Percentiles rank a stretch among this genome's conserved stretches.
These are phyloP conservation scores for Arctostaphylos glauca DNA, from an alignment of 148 eudicot species.

Conservation along the genomic window DNA sequence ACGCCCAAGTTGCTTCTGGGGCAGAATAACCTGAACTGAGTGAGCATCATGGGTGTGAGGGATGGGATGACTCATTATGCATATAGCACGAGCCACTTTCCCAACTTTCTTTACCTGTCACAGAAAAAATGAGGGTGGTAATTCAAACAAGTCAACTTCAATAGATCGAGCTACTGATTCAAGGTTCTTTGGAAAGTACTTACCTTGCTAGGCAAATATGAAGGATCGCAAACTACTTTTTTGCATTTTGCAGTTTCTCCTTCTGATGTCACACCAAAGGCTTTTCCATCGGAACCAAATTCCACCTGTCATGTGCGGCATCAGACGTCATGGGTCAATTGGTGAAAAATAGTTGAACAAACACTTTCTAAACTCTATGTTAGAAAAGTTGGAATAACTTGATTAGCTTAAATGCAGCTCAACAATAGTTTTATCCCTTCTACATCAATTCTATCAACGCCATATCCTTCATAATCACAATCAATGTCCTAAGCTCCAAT, in stretches of 20 bases:
- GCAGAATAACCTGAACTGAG: slow-evolving; percentile 89
- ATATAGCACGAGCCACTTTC: slow-evolving; percentile 89
- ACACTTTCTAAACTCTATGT: background rate
- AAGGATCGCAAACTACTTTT: slow-evolving; percentile 93
- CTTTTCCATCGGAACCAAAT: slow-evolving; percentile 70
- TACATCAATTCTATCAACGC: background rate
- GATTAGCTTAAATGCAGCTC: slow-evolving; percentile 1
- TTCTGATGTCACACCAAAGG: slow-evolving; percentile 81
- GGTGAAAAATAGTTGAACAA: slow-evolving; percentile 16
- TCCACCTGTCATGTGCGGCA: slow-evolving; percentile 52
- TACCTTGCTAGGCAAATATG: slow-evolving; percentile 89
- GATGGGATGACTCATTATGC: slow-evolving; percentile 94
- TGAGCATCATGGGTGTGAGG: slow-evolving; percentile 85
- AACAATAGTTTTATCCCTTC: background rate
- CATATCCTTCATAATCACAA: background rate
- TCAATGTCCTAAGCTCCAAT: background rate
- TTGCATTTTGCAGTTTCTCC: slow-evolving; percentile 98
- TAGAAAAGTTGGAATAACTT: background rate
- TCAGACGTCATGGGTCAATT: background rate
- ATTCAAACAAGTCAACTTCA: slow-evolving; percentile 1
- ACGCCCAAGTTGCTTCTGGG: slow-evolving; percentile 91
- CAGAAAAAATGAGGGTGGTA: slow-evolving; percentile 1
- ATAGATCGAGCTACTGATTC: background rate
- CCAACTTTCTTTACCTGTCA: slow-evolving; percentile 81
- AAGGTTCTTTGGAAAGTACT: slow-evolving; percentile 30